These are phyloP conservation scores for Trypanosoma theileri DNA, from an alignment of 208 protist genomes.

Conservation along the genomic window DNA sequence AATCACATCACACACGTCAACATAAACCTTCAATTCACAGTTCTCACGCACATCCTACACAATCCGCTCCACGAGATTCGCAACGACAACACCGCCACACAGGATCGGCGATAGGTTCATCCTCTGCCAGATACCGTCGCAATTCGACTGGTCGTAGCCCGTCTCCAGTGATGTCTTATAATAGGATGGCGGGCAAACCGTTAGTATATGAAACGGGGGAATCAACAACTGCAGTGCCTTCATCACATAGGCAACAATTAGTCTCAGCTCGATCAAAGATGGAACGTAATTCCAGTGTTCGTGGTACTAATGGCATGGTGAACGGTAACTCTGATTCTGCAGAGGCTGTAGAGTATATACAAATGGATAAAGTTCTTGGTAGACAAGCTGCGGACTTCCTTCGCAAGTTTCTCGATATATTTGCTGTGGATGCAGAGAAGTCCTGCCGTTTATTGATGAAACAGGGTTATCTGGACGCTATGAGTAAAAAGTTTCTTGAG, in stretches of 20 bases:
- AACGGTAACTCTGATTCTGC: conserved; percentile 18
- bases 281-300: no score
- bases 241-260: no score
- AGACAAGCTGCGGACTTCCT: conserved; percentile 43
- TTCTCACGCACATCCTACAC: not conserved
- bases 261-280: no score
- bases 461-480: conserved; percentile 51
- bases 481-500: conserved; percentile 50
- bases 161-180: no score
- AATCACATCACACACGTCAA: conserved; percentile 21
- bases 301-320: conserved; percentile 2
- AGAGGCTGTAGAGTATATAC: conserved; percentile 26
- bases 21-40: not conserved
- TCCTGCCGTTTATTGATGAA: conserved; percentile 34
- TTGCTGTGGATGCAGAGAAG: conserved; percentile 42
- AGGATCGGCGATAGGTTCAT: no score
- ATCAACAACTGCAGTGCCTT: no score
- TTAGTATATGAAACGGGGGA: no score
- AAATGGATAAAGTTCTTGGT: conserved; percentile 35
- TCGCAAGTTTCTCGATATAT: conserved; percentile 44
- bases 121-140: no score
- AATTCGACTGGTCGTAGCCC: no score
- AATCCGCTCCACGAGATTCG: not conserved
- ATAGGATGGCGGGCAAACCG: no score
- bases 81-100: no score